These are phyloP conservation scores for Calonectria leucothoes DNA, from an alignment of 2,329 filamentous ascomycete species.

Conservation along the genomic window DNA sequence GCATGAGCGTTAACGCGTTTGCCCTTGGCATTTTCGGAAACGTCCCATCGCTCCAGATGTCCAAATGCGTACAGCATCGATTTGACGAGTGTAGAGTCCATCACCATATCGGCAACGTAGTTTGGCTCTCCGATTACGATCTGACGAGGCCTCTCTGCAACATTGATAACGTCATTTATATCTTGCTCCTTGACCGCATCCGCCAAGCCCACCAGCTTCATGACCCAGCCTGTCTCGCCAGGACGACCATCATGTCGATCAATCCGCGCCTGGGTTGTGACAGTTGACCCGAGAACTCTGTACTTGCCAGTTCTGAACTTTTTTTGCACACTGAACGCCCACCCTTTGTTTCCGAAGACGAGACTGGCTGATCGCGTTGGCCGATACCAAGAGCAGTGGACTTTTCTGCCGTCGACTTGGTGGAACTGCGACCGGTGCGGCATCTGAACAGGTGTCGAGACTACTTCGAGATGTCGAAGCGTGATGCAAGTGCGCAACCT, in stretches of 20 bases:
- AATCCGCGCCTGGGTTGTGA: neutral
- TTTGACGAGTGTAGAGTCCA: slow-evolving; percentile 36
- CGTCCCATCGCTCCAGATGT: slow-evolving; percentile 49
- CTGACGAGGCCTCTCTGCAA: neutral
- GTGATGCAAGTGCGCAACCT: neutral
- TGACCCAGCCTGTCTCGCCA: neutral
- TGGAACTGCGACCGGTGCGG: slow-evolving; percentile 39
- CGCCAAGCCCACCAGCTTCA: slow-evolving; percentile 10
- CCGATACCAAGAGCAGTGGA: slow-evolving; percentile 52
- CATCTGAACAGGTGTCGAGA: slow-evolving; percentile 27
- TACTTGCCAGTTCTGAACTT: slow-evolving; percentile 38
- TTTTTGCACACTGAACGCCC: slow-evolving; percentile 33
- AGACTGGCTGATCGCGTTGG: slow-evolving; percentile 43
- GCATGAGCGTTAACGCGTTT: slow-evolving; percentile 54
- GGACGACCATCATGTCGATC: neutral
- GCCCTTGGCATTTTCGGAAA: slow-evolving; percentile 31
- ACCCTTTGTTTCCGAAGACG: slow-evolving; percentile 36
- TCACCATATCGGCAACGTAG: slow-evolving; percentile 38
- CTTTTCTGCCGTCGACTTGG: slow-evolving; percentile 48
- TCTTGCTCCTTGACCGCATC: neutral
- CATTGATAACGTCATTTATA: slow-evolving; percentile 22
- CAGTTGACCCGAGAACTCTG: slow-evolving; percentile 30
- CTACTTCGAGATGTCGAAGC: neutral
- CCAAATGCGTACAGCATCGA: slow-evolving; percentile 47
- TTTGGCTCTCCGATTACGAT: slow-evolving; percentile 23